Base-by-base conservation (phyloP, 805 yeast genomes). In the Zygosaccharomyces kombuchaensis region DNA sequence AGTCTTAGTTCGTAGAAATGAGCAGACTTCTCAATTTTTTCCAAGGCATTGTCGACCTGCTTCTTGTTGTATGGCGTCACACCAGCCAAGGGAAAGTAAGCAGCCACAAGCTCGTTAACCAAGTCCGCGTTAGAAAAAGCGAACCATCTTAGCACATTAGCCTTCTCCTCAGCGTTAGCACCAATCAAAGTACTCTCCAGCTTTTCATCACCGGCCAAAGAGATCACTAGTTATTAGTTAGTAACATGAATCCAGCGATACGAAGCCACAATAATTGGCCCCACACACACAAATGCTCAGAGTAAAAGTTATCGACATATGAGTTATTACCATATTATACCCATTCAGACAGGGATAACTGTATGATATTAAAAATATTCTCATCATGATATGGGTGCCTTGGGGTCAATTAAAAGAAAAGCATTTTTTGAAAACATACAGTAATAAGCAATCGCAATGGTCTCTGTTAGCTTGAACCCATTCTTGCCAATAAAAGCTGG, bases 1-100 rank as follows among this genome's bases (percentile, higher is more conserved):
- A 82, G 74, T 74, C 81, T 78, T 37, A 66, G 63, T 71, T 85
- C 91, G 48, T 75, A 69, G 40, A 76, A 52, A 22, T 64, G 58
- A 53, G 74, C 68, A 47, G 67, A 61, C 35, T 58, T 60, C 41
- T 73, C 75, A 54, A 75, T 57, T 43, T 58, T 52, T 34, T 63
- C 76, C 21, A 44, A 43, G 43, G 68, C 65, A 32, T 71, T 73
- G 50, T 82, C 85, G 49, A 76, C 77, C 44, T 54, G 64, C 53
- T 82, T 84, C 80, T 87, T 86, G 85, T 87, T 84, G 86, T 78
- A 88, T 56, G 93, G 90, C 44, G 51, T 63, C 39, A 58, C 62
- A 59, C 96, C 96, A 29, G 67, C 57, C 47, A 82, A 60, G 55
- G 85, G 82, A 47, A 68, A 63, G 69, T 83, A 75, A 57, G 77